A percentile compares a stretch with the other conserved stretches of the same genome.
These are phyloP conservation scores for Schizophyllum amplum DNA, from an alignment of 1,284 basidiomycete species.

Conservation along the genomic window DNA sequence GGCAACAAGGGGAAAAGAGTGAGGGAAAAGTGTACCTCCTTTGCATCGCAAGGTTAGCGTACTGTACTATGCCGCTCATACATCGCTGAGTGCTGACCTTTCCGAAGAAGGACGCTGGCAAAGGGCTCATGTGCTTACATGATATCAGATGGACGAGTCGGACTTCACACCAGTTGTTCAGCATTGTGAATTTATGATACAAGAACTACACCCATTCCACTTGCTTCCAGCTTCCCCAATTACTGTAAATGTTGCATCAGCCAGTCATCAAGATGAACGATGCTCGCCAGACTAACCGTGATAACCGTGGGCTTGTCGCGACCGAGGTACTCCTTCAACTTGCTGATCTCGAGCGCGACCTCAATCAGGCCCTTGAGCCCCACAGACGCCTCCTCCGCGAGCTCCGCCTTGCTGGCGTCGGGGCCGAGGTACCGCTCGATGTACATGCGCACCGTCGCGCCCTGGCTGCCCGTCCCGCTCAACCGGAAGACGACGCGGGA, in stretches of 20 bases:
- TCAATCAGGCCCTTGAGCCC: constrained; percentile 95
- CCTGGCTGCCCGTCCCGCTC: constrained; percentile 91
- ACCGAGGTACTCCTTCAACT: constrained; percentile 81
- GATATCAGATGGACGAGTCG: not conserved
- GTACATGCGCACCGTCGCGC: constrained; percentile 91
- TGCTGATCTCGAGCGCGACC: constrained; percentile 80
- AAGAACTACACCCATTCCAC: not conserved
- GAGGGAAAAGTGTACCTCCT: no score
- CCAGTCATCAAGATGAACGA: not conserved
- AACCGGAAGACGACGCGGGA: constrained; percentile 93
- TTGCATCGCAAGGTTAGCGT: no score
- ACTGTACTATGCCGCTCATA: no score
- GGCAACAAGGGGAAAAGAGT: no score
- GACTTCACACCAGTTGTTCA: not conserved
- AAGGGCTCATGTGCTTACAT: not conserved
- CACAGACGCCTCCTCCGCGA: constrained; percentile 72
- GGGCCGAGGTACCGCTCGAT: constrained; percentile 83
- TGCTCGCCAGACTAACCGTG: constrained; percentile 50
- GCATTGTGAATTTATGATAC: not conserved
- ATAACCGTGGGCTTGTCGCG: constrained; percentile 93
- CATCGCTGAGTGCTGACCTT: no score
- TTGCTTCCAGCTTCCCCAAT: not conserved
- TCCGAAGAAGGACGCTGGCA: no score
- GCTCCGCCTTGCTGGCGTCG: constrained; percentile 68
- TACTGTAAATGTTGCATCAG: not conserved